These are phyloP conservation scores for Cylindrotheca closterium DNA, from an alignment of 108 stramenopile species.

Conservation along the genomic window DNA sequence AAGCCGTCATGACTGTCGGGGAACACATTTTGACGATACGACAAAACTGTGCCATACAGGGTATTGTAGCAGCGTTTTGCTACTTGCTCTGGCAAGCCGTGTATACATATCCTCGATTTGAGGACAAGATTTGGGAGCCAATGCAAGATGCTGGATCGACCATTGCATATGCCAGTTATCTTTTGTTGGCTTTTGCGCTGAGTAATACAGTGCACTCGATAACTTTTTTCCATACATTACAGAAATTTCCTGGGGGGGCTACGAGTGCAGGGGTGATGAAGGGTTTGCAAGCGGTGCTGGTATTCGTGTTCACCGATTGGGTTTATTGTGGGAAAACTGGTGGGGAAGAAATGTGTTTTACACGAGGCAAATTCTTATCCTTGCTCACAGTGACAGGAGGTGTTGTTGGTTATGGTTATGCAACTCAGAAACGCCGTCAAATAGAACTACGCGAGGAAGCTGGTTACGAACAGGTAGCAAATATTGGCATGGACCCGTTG, in stretches of 20 bases:
- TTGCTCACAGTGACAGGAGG: constrained; percentile 60
- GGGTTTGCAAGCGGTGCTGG: constrained; percentile 79
- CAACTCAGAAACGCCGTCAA: constrained; percentile 3
- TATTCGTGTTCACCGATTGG: constrained; percentile 52
- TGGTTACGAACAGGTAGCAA: background rate
- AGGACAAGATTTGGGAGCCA: constrained; percentile 41
- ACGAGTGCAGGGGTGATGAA: constrained; percentile 80
- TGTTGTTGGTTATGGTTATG: constrained; percentile 21
- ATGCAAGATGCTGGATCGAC: constrained; percentile 60
- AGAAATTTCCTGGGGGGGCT: constrained; percentile 66
- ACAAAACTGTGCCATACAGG: constrained; percentile 77
- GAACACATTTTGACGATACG: constrained; percentile 39
- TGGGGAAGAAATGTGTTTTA: constrained; percentile 78
- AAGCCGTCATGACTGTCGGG: constrained; percentile 53
- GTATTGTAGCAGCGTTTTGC: constrained; percentile 32
- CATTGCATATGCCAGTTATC: constrained; percentile 7
- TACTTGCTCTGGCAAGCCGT: constrained; percentile 66
- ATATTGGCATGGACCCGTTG: background rate
- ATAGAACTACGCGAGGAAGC: background rate
- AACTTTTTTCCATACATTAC: constrained; percentile 62
- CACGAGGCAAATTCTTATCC: constrained; percentile 43
- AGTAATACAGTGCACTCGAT: constrained; percentile 61
- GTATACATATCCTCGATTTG: constrained; percentile 55
- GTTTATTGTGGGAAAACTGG: constrained; percentile 61
- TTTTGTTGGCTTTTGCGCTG: constrained; percentile 24